Conservation (phyloP, 805 yeast species). For the Candida nitratophila region DNA sequence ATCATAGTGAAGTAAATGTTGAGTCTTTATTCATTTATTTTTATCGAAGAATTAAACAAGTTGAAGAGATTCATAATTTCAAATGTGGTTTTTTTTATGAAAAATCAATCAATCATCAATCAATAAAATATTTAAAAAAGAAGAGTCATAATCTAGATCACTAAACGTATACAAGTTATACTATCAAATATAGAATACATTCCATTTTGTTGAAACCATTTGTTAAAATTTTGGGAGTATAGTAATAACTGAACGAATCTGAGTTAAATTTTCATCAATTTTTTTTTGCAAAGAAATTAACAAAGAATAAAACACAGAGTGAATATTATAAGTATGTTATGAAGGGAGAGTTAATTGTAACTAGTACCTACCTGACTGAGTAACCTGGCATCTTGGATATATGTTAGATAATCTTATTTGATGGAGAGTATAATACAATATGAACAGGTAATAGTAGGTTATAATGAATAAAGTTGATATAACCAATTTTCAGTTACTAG, state of each 20-base stretch:
- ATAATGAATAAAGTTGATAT: no score
- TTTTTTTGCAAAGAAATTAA: neutral
- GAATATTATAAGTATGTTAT: neutral
- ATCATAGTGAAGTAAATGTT: no score
- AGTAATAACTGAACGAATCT: conserved; percentile 1
- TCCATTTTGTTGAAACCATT: no score
- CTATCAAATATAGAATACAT: neutral
- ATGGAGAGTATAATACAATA: no score
- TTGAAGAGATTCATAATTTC: no score
- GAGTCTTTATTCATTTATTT: neutral
- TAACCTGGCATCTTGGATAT: conserved; percentile 85
- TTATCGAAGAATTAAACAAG: no score
- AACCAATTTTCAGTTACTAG: no score
- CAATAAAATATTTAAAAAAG: no score
- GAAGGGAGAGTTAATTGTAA: neutral
- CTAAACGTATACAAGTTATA: conserved; percentile 1
- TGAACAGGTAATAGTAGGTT: neutral
- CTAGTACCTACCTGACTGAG: conserved; percentile 84
- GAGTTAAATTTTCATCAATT: neutral
- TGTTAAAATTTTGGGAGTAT: no score
- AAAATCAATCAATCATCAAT: no score
- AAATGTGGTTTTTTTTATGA: no score
- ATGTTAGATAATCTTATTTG: neutral
- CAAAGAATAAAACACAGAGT: neutral
- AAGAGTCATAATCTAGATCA: neutral